phyloP scores from a whole-genome alignment of 2,329 filamentous ascomycete species.

The Aspergillus arachidicola region DNA sequence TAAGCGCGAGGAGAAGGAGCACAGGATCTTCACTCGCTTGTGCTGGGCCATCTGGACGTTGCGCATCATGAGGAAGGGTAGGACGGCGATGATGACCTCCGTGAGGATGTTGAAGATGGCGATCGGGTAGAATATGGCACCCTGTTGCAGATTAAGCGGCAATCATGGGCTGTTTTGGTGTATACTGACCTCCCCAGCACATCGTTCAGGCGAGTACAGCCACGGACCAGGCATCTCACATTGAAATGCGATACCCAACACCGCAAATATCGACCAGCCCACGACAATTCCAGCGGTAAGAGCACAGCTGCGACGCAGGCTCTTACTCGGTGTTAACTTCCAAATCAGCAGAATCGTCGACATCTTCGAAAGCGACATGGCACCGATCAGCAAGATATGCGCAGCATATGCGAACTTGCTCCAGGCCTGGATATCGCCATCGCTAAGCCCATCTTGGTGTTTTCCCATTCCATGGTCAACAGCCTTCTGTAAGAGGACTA shows the following conservation, averaged over 20 bases:
- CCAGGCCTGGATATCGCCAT: slow-evolving; percentile 6
- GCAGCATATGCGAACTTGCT: slow-evolving; percentile 14
- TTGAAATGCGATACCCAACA: background rate
- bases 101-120: background rate
- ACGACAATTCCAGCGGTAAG: background rate
- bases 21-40: background rate
- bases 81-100: background rate
- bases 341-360: slow-evolving; percentile 3
- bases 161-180: background rate
- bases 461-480: slow-evolving; percentile 20
- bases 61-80: background rate
- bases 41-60: background rate
- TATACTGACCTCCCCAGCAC: background rate
- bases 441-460: slow-evolving; percentile 9
- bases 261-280: background rate
- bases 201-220: background rate
- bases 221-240: background rate
- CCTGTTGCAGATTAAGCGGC: background rate
- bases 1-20: background rate
- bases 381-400: slow-evolving; percentile 17
- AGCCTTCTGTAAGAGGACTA: slow-evolving; percentile 15
- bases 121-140: background rate
- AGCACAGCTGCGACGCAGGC: background rate
- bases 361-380: slow-evolving; percentile 13
- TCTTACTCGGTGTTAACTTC: background rate